Conservation (phyloP, 2,329 filamentous ascomycete genomes). For the Monosporascus sp. region DNA sequence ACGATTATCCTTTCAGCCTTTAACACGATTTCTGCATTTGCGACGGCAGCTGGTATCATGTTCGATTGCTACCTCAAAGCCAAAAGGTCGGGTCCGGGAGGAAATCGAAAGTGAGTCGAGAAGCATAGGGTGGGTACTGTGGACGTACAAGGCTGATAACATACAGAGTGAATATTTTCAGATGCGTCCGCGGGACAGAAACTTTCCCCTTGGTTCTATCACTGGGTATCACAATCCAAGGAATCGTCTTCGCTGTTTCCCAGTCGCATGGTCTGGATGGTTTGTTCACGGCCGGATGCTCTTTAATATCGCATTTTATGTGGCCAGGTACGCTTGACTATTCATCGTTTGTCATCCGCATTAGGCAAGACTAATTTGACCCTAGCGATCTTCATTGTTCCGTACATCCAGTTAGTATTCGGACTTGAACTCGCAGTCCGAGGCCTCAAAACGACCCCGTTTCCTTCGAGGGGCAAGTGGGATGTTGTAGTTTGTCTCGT, state of each 20-base stretch:
- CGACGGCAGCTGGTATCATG: conserved; percentile 51
- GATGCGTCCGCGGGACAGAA: conserved; percentile 42
- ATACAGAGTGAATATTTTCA: conserved; percentile 27
- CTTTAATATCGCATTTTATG: conserved; percentile 50
- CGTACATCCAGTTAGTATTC: conserved; percentile 61
- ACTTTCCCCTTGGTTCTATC: conserved; percentile 53
- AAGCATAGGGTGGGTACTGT: background rate
- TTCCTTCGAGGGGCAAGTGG: conserved; percentile 55
- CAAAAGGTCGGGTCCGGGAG: conserved; percentile 33
- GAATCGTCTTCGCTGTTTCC: conserved; percentile 50
- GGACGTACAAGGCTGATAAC: conserved; percentile 11
- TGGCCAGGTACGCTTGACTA: conserved; percentile 46
- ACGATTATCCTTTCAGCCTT: conserved; percentile 57
- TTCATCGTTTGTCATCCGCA: background rate
- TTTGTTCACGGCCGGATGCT: conserved; percentile 48
- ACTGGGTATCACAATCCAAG: conserved; percentile 52
- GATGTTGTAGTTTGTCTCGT: conserved; percentile 52
- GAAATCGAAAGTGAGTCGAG: conserved; percentile 38
- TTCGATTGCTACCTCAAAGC: conserved; percentile 47
- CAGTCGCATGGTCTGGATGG: conserved; percentile 51
- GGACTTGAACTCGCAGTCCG: conserved; percentile 56
- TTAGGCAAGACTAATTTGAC: conserved; percentile 17
- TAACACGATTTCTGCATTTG: conserved; percentile 54
- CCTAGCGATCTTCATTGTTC: conserved; percentile 60
- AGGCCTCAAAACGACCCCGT: conserved; percentile 48